Percentiles rank a stretch among this genome's conserved stretches.
Conservation (phyloP, 2,329 filamentous ascomycete species). For the Coleophoma eucalyptorum region DNA sequence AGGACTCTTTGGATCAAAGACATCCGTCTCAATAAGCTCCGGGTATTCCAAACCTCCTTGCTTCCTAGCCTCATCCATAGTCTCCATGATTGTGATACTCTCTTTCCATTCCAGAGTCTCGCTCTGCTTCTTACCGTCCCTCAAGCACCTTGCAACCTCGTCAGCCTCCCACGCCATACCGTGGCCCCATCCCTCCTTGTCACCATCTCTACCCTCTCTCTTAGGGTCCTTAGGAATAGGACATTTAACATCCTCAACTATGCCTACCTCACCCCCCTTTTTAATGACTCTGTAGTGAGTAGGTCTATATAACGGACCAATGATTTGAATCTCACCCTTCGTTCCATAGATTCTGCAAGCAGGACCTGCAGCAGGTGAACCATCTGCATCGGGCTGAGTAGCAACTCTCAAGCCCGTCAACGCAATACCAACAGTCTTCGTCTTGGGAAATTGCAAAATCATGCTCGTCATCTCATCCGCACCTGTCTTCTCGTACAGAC, state of each 20-base stretch:
- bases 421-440: constrained; percentile 58
- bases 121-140: constrained; percentile 61
- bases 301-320: constrained; percentile 54
- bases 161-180: constrained; percentile 73
- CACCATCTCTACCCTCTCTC: constrained; percentile 8
- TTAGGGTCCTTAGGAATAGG: constrained; percentile 38
- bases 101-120: constrained; percentile 55
- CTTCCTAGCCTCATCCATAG: constrained; percentile 65
- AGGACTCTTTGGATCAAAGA: constrained; percentile 57
- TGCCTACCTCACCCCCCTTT: constrained; percentile 29
- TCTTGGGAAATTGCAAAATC: constrained; percentile 55
- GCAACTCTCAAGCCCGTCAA: constrained; percentile 46
- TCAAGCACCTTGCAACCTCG: constrained; percentile 59
- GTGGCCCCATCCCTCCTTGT: constrained; percentile 38
- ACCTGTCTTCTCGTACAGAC: constrained; percentile 55
- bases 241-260: constrained; percentile 26
- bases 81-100: constrained; percentile 65
- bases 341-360: constrained; percentile 61
- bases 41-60: constrained; percentile 61
- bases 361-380: constrained; percentile 45
- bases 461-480: constrained; percentile 62
- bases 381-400: constrained; percentile 41
- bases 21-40: constrained; percentile 58
- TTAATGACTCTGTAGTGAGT: constrained; percentile 47
- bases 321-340: constrained; percentile 63